These are phyloP conservation scores for Penicillium tannophilum DNA, from an alignment of 495 filamentous ascomycete genomes.

Conservation along the genomic window DNA sequence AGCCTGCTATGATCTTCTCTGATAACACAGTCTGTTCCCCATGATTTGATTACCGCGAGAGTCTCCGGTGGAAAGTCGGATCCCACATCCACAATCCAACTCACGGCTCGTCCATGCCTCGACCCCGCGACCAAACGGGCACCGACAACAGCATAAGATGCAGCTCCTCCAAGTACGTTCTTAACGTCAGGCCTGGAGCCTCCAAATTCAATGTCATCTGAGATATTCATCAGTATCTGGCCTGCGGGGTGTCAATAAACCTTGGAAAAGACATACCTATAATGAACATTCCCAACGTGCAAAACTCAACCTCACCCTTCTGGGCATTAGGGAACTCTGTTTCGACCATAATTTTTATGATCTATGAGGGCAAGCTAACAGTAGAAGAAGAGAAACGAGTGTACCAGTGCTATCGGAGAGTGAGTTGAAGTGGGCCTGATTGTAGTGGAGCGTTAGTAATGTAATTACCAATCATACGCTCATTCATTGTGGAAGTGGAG, in stretches of 20 bases:
- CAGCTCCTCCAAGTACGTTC: constrained; percentile 83
- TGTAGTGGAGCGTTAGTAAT: constrained; percentile 10
- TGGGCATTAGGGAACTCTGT: constrained; percentile 4
- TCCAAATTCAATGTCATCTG: constrained; percentile 88
- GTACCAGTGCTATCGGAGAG: constrained; percentile 10
- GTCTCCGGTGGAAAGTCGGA: constrained; percentile 77
- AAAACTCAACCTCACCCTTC: constrained; percentile 63
- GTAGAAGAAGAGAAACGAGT: constrained; percentile 10
- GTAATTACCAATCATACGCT: constrained; percentile 23
- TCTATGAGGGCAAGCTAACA: not conserved
- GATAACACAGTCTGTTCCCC: constrained; percentile 72
- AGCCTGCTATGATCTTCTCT: constrained; percentile 65
- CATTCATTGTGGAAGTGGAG: constrained; percentile 9
- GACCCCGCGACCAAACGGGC: constrained; percentile 77
- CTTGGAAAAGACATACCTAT: constrained; percentile 61
- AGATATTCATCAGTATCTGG: constrained; percentile 23
- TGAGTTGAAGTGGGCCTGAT: constrained; percentile 6
- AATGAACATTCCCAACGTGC: constrained; percentile 94
- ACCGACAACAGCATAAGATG: constrained; percentile 81
- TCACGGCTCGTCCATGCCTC: constrained; percentile 56
- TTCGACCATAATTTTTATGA: constrained; percentile 21
- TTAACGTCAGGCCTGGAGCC: constrained; percentile 55
- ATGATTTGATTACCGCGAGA: constrained; percentile 61
- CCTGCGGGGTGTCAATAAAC: constrained; percentile 11
- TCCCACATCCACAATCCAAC: constrained; percentile 90